These are phyloP conservation scores for Ceratobasidium sp. DNA, from an alignment of 1,284 basidiomycete genomes.

Conservation along the genomic window DNA sequence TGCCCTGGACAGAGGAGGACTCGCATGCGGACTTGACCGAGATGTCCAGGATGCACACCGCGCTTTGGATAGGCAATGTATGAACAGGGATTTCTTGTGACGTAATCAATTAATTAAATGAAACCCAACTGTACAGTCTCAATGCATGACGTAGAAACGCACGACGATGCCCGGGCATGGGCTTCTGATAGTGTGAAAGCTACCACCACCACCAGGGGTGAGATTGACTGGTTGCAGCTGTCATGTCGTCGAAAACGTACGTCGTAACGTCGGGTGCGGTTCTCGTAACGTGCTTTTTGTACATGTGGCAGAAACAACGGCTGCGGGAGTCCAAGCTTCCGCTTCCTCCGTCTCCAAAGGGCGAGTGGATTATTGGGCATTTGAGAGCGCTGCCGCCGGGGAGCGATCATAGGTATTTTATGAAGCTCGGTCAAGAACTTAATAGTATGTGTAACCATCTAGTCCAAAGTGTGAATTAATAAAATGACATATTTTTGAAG, in stretches of 20 bases:
- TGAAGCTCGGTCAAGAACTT: constrained; percentile 11
- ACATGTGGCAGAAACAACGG: constrained; percentile 26
- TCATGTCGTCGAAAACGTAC: constrained; percentile 19
- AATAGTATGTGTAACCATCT: neutral
- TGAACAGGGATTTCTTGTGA: neutral
- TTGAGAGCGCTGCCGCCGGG: constrained; percentile 27
- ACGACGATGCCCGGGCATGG: constrained; percentile 6
- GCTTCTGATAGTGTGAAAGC: neutral
- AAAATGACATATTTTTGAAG: constrained; percentile 23
- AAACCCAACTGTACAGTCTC: neutral
- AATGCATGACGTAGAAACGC: constrained; percentile 21
- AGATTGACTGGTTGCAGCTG: too few species aligned
- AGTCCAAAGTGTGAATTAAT: neutral
- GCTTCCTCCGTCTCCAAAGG: constrained; percentile 12
- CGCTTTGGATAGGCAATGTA: neutral
- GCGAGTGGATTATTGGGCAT: constrained; percentile 31
- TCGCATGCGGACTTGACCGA: constrained; percentile 16
- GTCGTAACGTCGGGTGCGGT: neutral
- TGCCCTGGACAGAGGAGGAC: neutral
- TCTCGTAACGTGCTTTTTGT: constrained; percentile 2
- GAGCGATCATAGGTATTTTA: constrained; percentile 15
- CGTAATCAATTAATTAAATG: constrained; percentile 12
- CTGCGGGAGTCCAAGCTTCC: constrained; percentile 3
- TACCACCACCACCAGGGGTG: neutral
- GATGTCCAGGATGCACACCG: constrained; percentile 10